These are phyloP conservation scores for Eucalyptus virginea DNA, from an alignment of 345 rosid genomes.

Conservation along the genomic window DNA sequence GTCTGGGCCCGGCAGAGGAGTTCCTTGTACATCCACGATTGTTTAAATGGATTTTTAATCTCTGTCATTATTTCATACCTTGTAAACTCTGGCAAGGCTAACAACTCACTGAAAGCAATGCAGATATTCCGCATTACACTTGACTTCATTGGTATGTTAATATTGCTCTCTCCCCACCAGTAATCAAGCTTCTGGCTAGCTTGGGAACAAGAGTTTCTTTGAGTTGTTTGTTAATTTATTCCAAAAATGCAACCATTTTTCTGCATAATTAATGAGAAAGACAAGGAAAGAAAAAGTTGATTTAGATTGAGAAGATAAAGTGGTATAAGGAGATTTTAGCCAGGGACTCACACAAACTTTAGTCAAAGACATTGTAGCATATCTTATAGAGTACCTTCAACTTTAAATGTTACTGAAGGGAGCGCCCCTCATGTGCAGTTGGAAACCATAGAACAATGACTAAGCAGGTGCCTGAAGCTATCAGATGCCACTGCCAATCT, in stretches of 20 bases:
- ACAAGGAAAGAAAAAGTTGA: background rate
- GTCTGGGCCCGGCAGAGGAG: conserved; percentile 88
- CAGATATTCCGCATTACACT: conserved; percentile 62
- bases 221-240: background rate
- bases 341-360: background rate
- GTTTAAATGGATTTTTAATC: conserved; percentile 73
- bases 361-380: background rate
- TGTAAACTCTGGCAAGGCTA: conserved; percentile 41
- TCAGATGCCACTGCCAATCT: background rate
- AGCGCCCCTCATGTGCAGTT: background rate
- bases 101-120: conserved; percentile 53
- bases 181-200: background rate
- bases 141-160: conserved; percentile 61
- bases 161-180: background rate
- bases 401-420: background rate
- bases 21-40: conserved; percentile 60
- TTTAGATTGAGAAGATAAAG: background rate
- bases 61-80: conserved; percentile 66
- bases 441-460: background rate
- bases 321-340: background rate
- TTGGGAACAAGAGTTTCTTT: background rate
- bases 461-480: background rate
- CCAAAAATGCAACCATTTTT: background rate
- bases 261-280: background rate
- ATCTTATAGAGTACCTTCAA: background rate